Evolutionary conservation across 805 yeast genomes (phyloP).

Genomic region (Saturnispora zaruensis): DNA sequence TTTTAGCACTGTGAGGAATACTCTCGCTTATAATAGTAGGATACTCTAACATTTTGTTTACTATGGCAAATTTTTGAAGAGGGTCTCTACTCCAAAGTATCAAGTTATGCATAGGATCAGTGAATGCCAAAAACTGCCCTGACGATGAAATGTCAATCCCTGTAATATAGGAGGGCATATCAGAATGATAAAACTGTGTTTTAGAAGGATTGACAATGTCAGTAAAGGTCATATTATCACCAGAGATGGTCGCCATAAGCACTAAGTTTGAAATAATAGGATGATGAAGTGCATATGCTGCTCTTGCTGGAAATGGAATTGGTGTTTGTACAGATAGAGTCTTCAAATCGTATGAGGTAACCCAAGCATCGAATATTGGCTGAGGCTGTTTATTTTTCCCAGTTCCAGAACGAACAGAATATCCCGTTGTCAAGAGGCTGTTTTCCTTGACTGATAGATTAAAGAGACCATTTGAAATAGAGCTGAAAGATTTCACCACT

Average conservation of each 20-base stretch:
- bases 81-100: constrained; percentile 58
- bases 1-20: constrained; percentile 22
- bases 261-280: constrained; percentile 78
- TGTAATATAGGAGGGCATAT: constrained; percentile 38
- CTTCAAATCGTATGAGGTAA: constrained; percentile 72
- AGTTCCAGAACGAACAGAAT: constrained; percentile 50
- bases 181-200: constrained; percentile 59
- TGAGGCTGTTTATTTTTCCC: constrained; percentile 19
- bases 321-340: constrained; percentile 67
- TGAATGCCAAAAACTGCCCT: constrained; percentile 70
- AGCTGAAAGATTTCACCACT: constrained; percentile 44
- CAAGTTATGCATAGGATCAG: constrained; percentile 53
- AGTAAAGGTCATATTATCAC: constrained; percentile 70
- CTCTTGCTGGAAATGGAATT: constrained; percentile 83
- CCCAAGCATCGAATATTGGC: constrained; percentile 64
- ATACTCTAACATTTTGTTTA: constrained; percentile 43
- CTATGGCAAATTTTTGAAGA: constrained; percentile 24
- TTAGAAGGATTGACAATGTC: constrained; percentile 75
- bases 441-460: constrained; percentile 59
- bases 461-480: constrained; percentile 54
- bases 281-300: constrained; percentile 73
- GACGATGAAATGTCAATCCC: constrained; percentile 50
- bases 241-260: constrained; percentile 62
- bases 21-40: constrained; percentile 35
- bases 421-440: constrained; percentile 74